A percentile compares a stretch with the other conserved stretches of the same genome.
These are phyloP conservation scores for Pleurozium schreberi DNA, from an alignment of 225 moss, liverwort and hornwort species.

Conservation along the genomic window DNA sequence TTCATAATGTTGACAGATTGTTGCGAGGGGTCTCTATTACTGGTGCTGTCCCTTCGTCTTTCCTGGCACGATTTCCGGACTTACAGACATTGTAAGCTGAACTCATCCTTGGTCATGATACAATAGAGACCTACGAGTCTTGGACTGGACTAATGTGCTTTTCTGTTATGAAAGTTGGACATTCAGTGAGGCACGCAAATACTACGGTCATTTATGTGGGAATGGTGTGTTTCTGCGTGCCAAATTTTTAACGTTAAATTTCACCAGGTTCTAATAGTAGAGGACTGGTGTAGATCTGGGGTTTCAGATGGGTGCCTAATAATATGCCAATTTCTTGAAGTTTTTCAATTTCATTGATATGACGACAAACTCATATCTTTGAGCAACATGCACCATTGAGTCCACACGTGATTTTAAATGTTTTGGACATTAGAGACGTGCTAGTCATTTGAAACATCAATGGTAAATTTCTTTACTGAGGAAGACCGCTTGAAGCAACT, in stretches of 20 bases:
- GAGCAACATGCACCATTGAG: neutral
- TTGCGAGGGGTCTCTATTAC: conserved; percentile 13
- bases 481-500: conserved; percentile 13
- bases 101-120: neutral
- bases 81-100: conserved; percentile 26
- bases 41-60: neutral
- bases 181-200: neutral
- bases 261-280: neutral
- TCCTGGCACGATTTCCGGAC: neutral
- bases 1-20: conserved; percentile 7
- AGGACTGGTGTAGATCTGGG: neutral
- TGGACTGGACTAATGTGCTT: neutral
- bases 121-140: neutral
- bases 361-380: neutral
- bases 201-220: neutral
- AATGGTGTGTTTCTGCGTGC: neutral
- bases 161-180: neutral
- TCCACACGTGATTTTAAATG: neutral
- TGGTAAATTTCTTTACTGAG: neutral
- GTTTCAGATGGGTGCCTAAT: neutral
- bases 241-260: neutral
- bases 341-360: neutral
- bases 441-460: neutral
- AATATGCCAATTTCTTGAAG: neutral
- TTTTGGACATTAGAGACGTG: neutral